These are phyloP conservation scores for Ganoderma sinense DNA, from an alignment of 1,284 basidiomycete genomes.

Conservation along the genomic window DNA sequence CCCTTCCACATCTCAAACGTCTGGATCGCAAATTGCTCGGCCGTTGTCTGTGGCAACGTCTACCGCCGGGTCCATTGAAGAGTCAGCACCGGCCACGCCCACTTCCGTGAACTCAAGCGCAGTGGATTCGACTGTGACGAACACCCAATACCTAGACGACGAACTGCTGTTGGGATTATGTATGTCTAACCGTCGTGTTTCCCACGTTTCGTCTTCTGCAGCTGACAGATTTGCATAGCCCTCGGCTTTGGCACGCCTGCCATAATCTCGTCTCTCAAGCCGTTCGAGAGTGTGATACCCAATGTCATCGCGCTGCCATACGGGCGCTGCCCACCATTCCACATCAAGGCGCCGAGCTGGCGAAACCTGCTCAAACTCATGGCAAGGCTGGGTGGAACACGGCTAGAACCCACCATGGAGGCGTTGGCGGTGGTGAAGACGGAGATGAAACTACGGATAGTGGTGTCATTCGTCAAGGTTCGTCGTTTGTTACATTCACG, in stretches of 20 bases:
- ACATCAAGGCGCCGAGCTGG: slow-evolving; percentile 78
- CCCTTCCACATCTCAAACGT: neutral
- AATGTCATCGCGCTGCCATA: slow-evolving; percentile 76
- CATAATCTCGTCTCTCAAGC: slow-evolving; percentile 53
- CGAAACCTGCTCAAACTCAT: slow-evolving; percentile 73
- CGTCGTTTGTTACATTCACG: slow-evolving; percentile 4
- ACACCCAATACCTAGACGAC: slow-evolving; percentile 66
- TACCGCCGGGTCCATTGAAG: slow-evolving; percentile 18
- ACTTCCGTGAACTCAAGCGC: slow-evolving; percentile 3
- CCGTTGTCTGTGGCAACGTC: slow-evolving; percentile 15
- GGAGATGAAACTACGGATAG: slow-evolving; percentile 69
- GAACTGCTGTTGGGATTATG: slow-evolving; percentile 70
- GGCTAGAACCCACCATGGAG: slow-evolving; percentile 73
- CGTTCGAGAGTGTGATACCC: slow-evolving; percentile 65
- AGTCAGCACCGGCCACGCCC: slow-evolving; percentile 10
- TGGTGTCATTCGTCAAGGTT: slow-evolving; percentile 81
- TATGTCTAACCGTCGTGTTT: slow-evolving; percentile 48
- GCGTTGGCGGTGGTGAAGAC: slow-evolving; percentile 64
- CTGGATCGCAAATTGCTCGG: neutral
- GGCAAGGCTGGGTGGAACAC: slow-evolving; percentile 72
- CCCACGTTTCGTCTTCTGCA: slow-evolving; percentile 5
- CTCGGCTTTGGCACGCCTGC: slow-evolving; percentile 69
- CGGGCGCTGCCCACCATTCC: slow-evolving; percentile 69
- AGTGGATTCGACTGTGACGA: slow-evolving; percentile 38
- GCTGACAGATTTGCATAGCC: slow-evolving; percentile 46